A percentile compares a stretch with the other conserved stretches of the same genome.
Conservation (phyloP, 805 yeast species). For the Candida dajiaensis region DNA sequence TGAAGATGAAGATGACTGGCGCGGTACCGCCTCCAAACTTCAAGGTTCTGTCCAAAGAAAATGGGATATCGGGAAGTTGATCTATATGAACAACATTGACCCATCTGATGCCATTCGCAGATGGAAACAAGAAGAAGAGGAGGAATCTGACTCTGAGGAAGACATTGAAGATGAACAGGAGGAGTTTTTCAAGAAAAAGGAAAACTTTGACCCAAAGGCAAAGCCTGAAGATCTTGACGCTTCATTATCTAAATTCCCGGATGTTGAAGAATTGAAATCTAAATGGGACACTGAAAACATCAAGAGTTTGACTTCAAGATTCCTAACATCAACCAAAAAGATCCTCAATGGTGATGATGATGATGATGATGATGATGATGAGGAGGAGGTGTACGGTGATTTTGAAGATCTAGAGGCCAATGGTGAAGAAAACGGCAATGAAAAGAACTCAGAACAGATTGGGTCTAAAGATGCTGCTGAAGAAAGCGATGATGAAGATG, state of each 20-base stretch:
- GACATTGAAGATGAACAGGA: constrained; percentile 40
- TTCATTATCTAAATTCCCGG: constrained; percentile 31
- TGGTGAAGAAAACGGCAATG: constrained; percentile 13
- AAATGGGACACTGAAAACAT: constrained; percentile 44
- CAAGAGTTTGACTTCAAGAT: constrained; percentile 37
- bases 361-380: constrained; percentile 41
- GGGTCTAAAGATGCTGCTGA: constrained; percentile 29
- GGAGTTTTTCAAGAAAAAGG: constrained; percentile 52
- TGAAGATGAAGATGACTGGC: constrained; percentile 34
- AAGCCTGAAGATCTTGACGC: constrained; percentile 32
- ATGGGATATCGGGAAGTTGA: constrained; percentile 77
- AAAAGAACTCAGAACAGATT: constrained; percentile 9
- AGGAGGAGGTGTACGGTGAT: constrained; percentile 49
- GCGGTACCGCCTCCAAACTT: constrained; percentile 52
- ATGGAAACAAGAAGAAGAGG: constrained; percentile 55
- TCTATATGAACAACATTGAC: constrained; percentile 72
- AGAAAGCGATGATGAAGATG: constrained; percentile 29
- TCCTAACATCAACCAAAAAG: constrained; percentile 48
- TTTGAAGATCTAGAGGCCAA: constrained; percentile 46
- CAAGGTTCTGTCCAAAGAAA: constrained; percentile 45
- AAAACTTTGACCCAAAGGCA: constrained; percentile 26
- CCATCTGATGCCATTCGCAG: constrained; percentile 68
- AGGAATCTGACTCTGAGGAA: constrained; percentile 38
- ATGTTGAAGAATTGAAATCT: constrained; percentile 36
- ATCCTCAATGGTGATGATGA: constrained; percentile 26